phyloP scores from a whole-genome alignment of 768 basidiomycete genomes.

The Candolleomyces eurysporus region DNA sequence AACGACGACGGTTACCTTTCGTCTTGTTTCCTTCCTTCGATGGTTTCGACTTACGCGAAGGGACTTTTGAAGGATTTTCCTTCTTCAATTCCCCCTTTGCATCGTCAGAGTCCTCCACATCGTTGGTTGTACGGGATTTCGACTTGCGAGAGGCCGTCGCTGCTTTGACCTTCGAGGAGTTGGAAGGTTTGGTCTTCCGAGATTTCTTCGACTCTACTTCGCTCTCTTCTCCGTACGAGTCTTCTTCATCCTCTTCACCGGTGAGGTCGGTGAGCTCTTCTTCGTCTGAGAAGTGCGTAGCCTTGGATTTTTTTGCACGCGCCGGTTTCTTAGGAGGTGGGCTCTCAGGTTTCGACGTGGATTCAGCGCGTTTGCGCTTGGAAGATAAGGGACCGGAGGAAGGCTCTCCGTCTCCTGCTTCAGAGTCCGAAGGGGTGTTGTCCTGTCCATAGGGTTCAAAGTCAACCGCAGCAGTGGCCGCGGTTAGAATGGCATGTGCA shows the following conservation, averaged over 20 bases:
- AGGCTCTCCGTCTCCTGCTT: not conserved
- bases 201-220: slow-evolving; percentile 15
- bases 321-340: not conserved
- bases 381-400: not conserved
- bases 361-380: slow-evolving; percentile 2
- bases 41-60: too few relatives aligned
- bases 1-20: not conserved
- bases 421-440: not conserved
- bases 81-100: too few relatives aligned
- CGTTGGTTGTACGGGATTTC: too few relatives aligned
- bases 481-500: not conserved
- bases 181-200: slow-evolving; percentile 10
- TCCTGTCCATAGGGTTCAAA: not conserved
- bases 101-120: too few relatives aligned
- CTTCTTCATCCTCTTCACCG: slow-evolving; percentile 4
- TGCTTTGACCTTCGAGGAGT: too few relatives aligned
- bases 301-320: slow-evolving; percentile 10
- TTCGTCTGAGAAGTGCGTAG: slow-evolving; percentile 1
- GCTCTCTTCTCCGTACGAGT: not conserved
- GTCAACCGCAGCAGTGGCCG: not conserved
- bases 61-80: too few relatives aligned
- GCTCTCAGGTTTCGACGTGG: not conserved
- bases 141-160: not conserved
- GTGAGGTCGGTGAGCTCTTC: not conserved
- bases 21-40: too few relatives aligned